Evolutionary conservation across 2,329 filamentous ascomycete species (phyloP).

Genomic region (Diaporthe aspalathi): DNA sequence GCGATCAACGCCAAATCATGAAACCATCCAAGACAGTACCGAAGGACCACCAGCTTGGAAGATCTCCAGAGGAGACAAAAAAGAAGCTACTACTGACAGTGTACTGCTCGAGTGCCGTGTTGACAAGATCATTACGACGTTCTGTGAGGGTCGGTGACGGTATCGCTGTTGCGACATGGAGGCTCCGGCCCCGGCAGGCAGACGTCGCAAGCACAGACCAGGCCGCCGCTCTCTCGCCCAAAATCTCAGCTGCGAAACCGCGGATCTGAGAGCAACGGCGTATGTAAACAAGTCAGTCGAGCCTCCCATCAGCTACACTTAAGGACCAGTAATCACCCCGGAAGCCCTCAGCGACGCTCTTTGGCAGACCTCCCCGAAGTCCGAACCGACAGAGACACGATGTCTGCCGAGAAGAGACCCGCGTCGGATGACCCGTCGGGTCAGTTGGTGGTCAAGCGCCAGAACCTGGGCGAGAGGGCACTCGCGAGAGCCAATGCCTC

Average conservation of each 20-base stretch:
- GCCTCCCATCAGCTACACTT: not conserved
- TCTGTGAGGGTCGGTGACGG: conserved; percentile 19
- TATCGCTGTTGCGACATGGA: not conserved
- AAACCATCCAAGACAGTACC: conserved; percentile 35
- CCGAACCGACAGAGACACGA: conserved; percentile 53
- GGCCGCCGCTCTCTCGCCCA: not conserved
- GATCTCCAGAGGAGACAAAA: not conserved
- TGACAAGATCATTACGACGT: conserved; percentile 19
- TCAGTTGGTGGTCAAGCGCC: conserved; percentile 89
- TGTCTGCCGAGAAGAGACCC: conserved; percentile 93
- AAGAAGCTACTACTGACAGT: not conserved
- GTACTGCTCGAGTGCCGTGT: conserved; percentile 8
- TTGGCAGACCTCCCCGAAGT: conserved; percentile 13
- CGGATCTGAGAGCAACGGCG: not conserved
- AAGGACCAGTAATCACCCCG: not conserved
- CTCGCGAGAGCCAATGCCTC: conserved; percentile 64
- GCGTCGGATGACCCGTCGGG: conserved; percentile 85
- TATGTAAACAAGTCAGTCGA: conserved; percentile 22
- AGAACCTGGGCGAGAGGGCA: conserved; percentile 71
- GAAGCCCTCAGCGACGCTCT: not conserved
- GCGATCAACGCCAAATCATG: conserved; percentile 38
- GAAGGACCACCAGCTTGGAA: not conserved
- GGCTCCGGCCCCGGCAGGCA: conserved; percentile 32
- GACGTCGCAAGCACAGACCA: conserved; percentile 33
- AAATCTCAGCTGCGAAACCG: conserved; percentile 30